Evolutionary conservation across 1,139 yeast genomes (phyloP).

Genomic region (Blastobotrys petasosporus): DNA sequence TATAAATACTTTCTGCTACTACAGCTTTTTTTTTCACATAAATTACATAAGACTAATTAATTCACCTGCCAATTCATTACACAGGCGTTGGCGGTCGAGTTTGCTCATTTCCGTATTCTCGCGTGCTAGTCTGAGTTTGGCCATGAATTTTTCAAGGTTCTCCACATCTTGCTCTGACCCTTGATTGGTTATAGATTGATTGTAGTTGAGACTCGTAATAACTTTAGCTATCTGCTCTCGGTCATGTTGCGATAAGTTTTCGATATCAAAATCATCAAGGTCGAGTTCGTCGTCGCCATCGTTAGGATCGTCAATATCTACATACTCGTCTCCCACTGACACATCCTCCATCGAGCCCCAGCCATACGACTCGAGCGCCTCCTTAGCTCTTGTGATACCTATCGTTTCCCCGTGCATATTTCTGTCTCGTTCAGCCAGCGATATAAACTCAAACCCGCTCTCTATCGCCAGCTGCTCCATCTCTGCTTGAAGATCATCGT

Average conservation of each 20-base stretch:
- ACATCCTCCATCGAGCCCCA: constrained; percentile 18
- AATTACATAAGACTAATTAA: constrained; percentile 20
- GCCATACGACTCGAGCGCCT: constrained; percentile 26
- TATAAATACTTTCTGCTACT: background rate
- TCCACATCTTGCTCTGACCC: constrained; percentile 23
- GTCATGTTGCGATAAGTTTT: constrained; percentile 11
- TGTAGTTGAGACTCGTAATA: constrained; percentile 14
- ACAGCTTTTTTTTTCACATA: background rate
- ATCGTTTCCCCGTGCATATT: constrained; percentile 2
- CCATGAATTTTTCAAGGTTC: constrained; percentile 23
- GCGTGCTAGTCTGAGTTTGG: constrained; percentile 17
- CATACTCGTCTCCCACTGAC: constrained; percentile 3
- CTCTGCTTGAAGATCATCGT: background rate
- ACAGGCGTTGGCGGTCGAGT: constrained; percentile 24
- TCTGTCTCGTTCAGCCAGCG: constrained; percentile 12
- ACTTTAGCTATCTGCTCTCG: constrained; percentile 10
- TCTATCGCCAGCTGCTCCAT: constrained; percentile 21
- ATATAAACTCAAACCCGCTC: constrained; percentile 28
- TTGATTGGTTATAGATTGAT: constrained; percentile 12
- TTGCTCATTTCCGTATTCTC: constrained; percentile 16
- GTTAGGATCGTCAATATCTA: constrained; percentile 8
- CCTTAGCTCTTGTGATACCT: constrained; percentile 26
- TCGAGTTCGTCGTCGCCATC: constrained; percentile 13
- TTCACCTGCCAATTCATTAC: constrained; percentile 28
- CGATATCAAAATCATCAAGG: background rate